phyloP scores from a whole-genome alignment of 495 filamentous ascomycete species.

The Elasticomyces elasticus region DNA sequence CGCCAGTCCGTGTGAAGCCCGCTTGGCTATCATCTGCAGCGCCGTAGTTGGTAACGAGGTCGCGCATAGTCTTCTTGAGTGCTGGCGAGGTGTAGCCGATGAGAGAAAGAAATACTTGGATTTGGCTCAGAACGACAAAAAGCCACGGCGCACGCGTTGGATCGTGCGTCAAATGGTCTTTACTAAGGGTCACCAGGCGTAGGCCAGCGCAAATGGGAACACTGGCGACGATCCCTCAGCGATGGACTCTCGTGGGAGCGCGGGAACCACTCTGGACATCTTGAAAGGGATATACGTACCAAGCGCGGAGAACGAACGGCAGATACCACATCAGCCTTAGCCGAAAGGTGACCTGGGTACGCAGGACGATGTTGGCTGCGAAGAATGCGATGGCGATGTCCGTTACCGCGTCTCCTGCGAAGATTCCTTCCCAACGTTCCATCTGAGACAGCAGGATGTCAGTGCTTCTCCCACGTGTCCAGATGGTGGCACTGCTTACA shows the following conservation, averaged over 20 bases:
- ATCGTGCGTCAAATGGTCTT: not conserved
- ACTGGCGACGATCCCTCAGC: too few relatives aligned
- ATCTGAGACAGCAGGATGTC: not conserved
- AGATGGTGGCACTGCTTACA: not conserved
- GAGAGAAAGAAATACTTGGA: not conserved
- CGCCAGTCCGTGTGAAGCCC: not conserved
- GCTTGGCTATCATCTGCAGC: not conserved
- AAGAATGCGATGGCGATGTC: not conserved
- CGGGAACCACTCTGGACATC: not conserved
- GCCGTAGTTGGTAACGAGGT: slow-evolving; percentile 3
- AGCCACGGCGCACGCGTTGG: slow-evolving; percentile 1
- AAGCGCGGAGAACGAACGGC: not conserved
- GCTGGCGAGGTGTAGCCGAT: not conserved
- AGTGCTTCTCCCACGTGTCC: not conserved
- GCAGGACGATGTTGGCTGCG: not conserved
- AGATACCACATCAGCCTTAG: not conserved
- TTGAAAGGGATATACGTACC: not conserved
- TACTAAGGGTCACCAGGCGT: not conserved
- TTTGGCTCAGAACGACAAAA: not conserved
- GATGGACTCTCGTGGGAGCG: too few relatives aligned
- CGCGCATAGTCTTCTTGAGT: slow-evolving; percentile 1
- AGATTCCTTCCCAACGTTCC: not conserved
- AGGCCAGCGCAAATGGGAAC: slow-evolving; percentile 2
- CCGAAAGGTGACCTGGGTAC: not conserved
- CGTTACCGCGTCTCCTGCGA: not conserved